These are phyloP conservation scores for Calocybe gangraenosa DNA, from an alignment of 768 basidiomycete genomes.

Conservation along the genomic window DNA sequence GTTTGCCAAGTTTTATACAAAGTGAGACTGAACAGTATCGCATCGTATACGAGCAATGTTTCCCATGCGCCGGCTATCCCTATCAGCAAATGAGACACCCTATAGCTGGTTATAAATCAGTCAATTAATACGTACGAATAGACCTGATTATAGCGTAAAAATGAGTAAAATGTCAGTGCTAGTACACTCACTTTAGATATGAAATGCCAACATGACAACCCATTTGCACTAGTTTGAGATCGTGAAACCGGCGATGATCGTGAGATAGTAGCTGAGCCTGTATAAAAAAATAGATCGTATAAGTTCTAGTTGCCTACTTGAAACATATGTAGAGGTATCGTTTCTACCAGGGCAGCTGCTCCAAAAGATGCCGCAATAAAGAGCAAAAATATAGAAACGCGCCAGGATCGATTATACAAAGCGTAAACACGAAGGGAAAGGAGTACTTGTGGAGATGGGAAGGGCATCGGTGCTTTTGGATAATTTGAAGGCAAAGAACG, in stretches of 20 bases:
- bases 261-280: constrained; percentile 26
- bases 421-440: constrained; percentile 6
- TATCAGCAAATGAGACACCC: background rate
- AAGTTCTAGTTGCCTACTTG: background rate
- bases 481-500: background rate
- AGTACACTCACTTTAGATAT: constrained; percentile 23
- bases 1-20: constrained; percentile 7
- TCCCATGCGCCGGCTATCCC: constrained; percentile 10
- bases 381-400: constrained; percentile 2
- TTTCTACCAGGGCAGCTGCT: constrained; percentile 16
- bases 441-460: background rate
- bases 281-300: background rate
- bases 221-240: constrained; percentile 14
- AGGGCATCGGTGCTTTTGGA: background rate
- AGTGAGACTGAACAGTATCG: constrained; percentile 7
- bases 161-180: background rate
- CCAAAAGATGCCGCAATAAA: constrained; percentile 16
- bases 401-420: background rate
- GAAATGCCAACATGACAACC: constrained; percentile 34
- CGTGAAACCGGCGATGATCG: constrained; percentile 27
- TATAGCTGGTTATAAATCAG: background rate
- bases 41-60: constrained; percentile 7
- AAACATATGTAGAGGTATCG: background rate
- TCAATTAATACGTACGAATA: constrained; percentile 8
- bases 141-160: constrained; percentile 8